Evolutionary conservation across 495 filamentous ascomycete species (phyloP), one percentile per base, ranked within the genome.

Genomic region (Aspergillus nidulans): DNA sequence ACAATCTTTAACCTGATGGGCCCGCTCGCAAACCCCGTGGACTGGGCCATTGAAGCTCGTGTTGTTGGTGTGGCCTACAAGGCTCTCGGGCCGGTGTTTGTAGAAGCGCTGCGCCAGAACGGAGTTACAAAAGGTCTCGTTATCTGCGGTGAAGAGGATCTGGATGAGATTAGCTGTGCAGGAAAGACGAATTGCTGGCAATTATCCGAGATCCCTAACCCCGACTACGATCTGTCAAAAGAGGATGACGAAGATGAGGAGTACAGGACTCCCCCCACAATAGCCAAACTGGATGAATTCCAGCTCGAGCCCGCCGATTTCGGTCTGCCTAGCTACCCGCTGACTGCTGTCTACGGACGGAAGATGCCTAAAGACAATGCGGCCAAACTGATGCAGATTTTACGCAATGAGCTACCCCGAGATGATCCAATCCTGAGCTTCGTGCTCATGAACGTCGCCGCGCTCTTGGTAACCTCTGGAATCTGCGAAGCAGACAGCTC

Each of bases 1-100:
- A 97, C 94, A 1, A 91, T 98, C 62, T 98, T 97, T 83, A 97
- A 98, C 71, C 78, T 97, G 0, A 81, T 97, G 49, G 94, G 95
- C 2, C 95, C 95, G 1, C 78, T 99, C 13, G 85, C 90, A 19
- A 97, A 97, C 68, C 95, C 94, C 0, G 75, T 91, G 4, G 86
- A 95, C 61, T 80, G 72, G 42, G 77, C 80, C 2, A 81, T 97
- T 30, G 94, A 97, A 69, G 92, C 94, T 2, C 84, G 95, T 20
- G 78, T 99, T 39, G 81, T 99, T 13, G 94, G 94, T 44, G 91
- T 97, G 16, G 91, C 91, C n/a, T 84, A 91, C 53, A 77, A 83
- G 59, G 86, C 86, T 50, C 79, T 99, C 21, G 95, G 92, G 1
- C 84, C 82, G 6, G 84, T 90, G 13, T 99, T 97, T 67, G 91